A percentile compares a stretch with the other conserved stretches of the same genome.
Conservation (phyloP, 139 green algal species). For the Chlorella ohadii region DNA sequence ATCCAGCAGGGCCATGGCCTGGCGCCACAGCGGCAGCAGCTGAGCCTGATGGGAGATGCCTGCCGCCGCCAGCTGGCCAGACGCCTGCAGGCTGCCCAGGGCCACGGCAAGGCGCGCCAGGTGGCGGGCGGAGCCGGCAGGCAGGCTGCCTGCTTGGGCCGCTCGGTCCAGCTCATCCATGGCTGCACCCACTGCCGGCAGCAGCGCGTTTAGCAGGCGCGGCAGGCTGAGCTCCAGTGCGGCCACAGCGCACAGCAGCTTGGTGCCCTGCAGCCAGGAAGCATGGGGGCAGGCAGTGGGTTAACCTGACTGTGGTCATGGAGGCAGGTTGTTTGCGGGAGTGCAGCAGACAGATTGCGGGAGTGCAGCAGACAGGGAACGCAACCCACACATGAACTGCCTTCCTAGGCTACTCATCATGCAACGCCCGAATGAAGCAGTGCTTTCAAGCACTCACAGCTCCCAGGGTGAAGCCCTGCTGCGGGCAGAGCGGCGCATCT, state of each 20-base stretch:
- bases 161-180: neutral
- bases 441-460: too few relatives aligned
- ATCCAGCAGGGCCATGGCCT: neutral
- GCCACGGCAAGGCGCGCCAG: neutral
- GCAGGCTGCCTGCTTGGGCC: neutral
- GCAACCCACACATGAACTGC: too few relatives aligned
- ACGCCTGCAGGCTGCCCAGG: neutral
- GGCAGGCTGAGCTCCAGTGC: neutral
- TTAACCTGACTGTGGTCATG: too few relatives aligned
- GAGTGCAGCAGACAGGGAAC: too few relatives aligned
- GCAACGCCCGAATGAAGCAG: too few relatives aligned
- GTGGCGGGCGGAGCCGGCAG: neutral
- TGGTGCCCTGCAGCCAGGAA: neutral
- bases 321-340: too few relatives aligned
- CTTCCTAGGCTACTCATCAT: too few relatives aligned
- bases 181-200: neutral
- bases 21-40: constrained; percentile 15
- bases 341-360: too few relatives aligned
- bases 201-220: constrained; percentile 1
- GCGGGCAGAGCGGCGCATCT: neutral
- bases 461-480: neutral
- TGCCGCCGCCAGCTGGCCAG: neutral
- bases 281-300: too few relatives aligned
- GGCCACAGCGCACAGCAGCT: neutral
- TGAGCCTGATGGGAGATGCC: neutral